Percentiles rank a stretch among this genome's conserved stretches.
phyloP scores from a whole-genome alignment of 139 green algal species.

The Desmodesmus armatus region DNA sequence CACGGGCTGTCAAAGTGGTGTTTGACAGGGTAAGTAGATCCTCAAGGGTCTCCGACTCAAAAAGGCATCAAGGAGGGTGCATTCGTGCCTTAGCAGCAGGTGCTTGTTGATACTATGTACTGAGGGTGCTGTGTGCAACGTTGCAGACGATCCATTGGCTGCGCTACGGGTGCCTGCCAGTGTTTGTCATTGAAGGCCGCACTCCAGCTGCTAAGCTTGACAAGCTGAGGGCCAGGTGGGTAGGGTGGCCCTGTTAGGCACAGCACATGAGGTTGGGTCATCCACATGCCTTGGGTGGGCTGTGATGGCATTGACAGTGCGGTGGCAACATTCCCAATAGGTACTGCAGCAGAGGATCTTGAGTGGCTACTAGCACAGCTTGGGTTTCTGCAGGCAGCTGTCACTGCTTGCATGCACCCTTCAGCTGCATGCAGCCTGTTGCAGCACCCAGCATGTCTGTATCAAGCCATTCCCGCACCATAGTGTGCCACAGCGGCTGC shows the following conservation, averaged over 20 bases:
- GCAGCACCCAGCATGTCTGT: neutral
- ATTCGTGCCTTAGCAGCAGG: neutral
- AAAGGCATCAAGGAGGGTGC: too few species aligned
- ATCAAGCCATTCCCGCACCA: too few species aligned
- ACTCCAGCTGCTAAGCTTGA: constrained; percentile 68
- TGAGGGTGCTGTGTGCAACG: neutral
- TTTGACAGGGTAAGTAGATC: constrained; percentile 64
- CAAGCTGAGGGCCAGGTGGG: constrained; percentile 57
- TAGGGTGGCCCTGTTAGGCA: neutral
- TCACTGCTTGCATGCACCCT: neutral
- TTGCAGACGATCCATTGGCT: constrained; percentile 73
- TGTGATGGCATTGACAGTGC: too few species aligned
- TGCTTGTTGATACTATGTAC: neutral
- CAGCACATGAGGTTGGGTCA: too few species aligned
- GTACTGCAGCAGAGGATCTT: too few species aligned
- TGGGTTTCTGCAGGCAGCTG: too few species aligned
- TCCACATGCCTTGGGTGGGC: too few species aligned
- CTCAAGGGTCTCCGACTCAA: neutral
- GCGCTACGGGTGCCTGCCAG: constrained; percentile 70
- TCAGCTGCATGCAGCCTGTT: too few species aligned
- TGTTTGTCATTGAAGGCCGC: constrained; percentile 76
- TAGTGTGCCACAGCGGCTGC: too few species aligned
- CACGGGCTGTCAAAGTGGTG: constrained; percentile 59
- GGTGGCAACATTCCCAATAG: too few species aligned
- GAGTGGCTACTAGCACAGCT: too few species aligned